Evolutionary conservation across 1,284 basidiomycete genomes (phyloP).

Genomic region (Microbotryomycetes sp.): DNA sequence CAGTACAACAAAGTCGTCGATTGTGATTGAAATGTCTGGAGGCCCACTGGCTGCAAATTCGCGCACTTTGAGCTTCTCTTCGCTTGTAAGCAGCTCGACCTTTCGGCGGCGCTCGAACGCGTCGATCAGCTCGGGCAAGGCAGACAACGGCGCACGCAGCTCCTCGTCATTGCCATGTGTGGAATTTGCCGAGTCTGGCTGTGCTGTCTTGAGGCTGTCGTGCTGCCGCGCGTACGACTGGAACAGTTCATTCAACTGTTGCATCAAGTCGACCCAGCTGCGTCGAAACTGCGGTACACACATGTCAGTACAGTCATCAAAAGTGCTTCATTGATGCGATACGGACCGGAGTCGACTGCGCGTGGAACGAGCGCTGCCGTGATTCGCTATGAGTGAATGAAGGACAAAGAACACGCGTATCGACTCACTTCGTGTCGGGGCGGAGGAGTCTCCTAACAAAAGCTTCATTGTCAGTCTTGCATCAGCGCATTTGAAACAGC

Average conservation of each 20-base stretch:
- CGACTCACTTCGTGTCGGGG: too few relatives aligned
- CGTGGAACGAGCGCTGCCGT: not conserved
- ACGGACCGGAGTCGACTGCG: not conserved
- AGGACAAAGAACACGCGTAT: too few relatives aligned
- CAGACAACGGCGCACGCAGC: slow-evolving; percentile 8
- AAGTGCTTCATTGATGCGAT: not conserved
- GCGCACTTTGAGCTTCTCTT: slow-evolving; percentile 6
- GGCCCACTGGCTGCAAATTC: not conserved
- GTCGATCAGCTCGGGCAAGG: slow-evolving; percentile 15
- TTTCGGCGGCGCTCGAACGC: slow-evolving; percentile 16
- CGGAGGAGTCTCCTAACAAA: too few relatives aligned
- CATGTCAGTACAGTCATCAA: not conserved
- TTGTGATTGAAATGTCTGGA: slow-evolving; percentile 2
- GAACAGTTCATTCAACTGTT: slow-evolving; percentile 22
- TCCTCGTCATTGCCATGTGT: not conserved
- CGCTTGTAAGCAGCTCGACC: slow-evolving; percentile 10
- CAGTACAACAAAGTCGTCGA: slow-evolving; percentile 5
- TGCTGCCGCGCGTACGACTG: slow-evolving; percentile 6
- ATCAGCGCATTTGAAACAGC: too few relatives aligned
- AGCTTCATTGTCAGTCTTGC: too few relatives aligned
- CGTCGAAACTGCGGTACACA: not conserved
- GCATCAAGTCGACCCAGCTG: slow-evolving; percentile 11
- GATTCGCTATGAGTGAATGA: too few relatives aligned
- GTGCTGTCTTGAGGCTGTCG: not conserved
- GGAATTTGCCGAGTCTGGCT: not conserved